These are phyloP conservation scores for Lachnum nothofagi DNA, from an alignment of 2,329 filamentous ascomycete species.

Conservation along the genomic window DNA sequence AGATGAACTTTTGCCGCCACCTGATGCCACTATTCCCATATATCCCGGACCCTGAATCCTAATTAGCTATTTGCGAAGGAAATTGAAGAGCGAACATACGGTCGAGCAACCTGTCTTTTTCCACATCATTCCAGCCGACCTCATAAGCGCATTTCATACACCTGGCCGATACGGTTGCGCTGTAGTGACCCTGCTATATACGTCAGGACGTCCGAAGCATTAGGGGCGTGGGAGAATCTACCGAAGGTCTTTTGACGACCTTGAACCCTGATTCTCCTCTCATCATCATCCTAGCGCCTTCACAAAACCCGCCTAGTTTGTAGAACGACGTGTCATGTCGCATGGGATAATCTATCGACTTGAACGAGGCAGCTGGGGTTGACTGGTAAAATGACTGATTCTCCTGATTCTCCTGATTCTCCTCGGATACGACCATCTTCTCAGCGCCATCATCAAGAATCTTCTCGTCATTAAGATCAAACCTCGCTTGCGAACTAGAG, in stretches of 20 bases:
- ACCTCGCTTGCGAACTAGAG: slow-evolving; percentile 25
- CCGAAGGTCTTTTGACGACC: slow-evolving; percentile 28
- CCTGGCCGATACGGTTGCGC: slow-evolving; percentile 25
- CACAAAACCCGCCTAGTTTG: slow-evolving; percentile 31
- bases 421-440: slow-evolving; percentile 1
- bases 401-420: too few species aligned
- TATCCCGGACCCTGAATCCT: slow-evolving; percentile 24
- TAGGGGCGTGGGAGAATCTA: slow-evolving; percentile 13
- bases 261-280: slow-evolving; percentile 29
- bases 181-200: slow-evolving; percentile 27
- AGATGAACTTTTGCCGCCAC: slow-evolving; percentile 30
- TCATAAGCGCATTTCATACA: slow-evolving; percentile 32
- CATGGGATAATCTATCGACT: slow-evolving; percentile 27
- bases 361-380: slow-evolving; percentile 23
- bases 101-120: slow-evolving; percentile 28
- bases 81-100: slow-evolving; percentile 10
- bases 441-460: slow-evolving; percentile 8
- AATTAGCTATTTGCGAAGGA: not conserved
- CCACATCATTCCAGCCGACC: slow-evolving; percentile 28
- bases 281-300: slow-evolving; percentile 26
- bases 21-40: slow-evolving; percentile 29
- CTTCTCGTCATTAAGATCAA: slow-evolving; percentile 16
- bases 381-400: not conserved
- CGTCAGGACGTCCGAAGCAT: slow-evolving; percentile 11
- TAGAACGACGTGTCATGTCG: slow-evolving; percentile 30